These are phyloP conservation scores for Cryptomeria japonica DNA, from an alignment of 75 land plant genomes.

Conservation along the genomic window DNA sequence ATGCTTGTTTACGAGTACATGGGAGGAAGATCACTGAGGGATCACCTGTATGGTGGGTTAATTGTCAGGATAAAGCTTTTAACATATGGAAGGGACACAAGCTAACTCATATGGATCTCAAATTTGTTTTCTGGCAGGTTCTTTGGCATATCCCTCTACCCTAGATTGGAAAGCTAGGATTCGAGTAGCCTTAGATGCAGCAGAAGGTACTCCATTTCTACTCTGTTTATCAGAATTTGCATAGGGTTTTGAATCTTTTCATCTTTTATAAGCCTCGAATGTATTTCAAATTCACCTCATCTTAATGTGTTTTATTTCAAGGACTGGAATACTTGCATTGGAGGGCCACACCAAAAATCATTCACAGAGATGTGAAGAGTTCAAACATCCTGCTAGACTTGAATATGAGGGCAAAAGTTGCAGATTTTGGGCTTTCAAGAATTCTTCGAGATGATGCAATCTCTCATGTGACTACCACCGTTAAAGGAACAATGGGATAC, in stretches of 20 bases:
- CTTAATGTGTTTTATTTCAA: neutral
- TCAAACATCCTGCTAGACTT: constrained; percentile 56
- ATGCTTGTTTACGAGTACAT: constrained; percentile 28
- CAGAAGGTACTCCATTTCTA: too few relatives aligned
- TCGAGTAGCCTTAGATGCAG: too few relatives aligned
- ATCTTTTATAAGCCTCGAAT: too few relatives aligned
- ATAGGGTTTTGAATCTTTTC: neutral
- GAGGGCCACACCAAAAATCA: constrained; percentile 56
- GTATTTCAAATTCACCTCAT: too few relatives aligned
- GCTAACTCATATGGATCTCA: neutral
- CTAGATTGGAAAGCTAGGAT: constrained; percentile 36
- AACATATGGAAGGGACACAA: too few relatives aligned
- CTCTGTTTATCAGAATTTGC: neutral
- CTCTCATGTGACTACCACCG: constrained; percentile 57
- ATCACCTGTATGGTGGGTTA: constrained; percentile 58
- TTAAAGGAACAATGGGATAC: constrained; percentile 73
- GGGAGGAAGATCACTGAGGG: constrained; percentile 51
- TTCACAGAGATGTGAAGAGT: constrained; percentile 66
- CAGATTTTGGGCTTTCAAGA: constrained; percentile 65
- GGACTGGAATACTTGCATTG: constrained; percentile 66
- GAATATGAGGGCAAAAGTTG: constrained; percentile 44
- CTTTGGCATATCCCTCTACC: neutral
- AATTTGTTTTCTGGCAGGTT: constrained; percentile 10
- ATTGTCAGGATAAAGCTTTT: too few relatives aligned
- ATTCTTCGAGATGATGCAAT: constrained; percentile 25